Evolutionary conservation across 2,329 filamentous ascomycete species (phyloP).

Genomic region (Cadophora sp.): DNA sequence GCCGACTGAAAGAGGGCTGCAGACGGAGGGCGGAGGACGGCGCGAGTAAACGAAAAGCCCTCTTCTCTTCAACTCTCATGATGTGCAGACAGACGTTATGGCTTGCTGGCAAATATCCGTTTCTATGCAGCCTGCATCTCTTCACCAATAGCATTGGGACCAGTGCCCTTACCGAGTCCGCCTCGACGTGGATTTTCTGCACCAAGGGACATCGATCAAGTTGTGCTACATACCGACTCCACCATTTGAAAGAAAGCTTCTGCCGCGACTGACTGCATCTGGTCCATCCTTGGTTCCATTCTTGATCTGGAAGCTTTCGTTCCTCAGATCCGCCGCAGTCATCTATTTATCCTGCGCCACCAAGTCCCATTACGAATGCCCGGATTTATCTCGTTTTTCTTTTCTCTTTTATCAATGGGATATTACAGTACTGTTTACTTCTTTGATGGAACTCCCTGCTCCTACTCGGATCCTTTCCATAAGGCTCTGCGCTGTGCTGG

Average conservation of each 20-base stretch:
- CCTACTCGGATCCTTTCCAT: constrained; percentile 14
- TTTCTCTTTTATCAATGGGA: too few species aligned
- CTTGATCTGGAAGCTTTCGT: constrained; percentile 21
- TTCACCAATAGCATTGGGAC: constrained; percentile 31
- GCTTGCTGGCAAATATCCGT: constrained; percentile 17
- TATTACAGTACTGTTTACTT: too few species aligned
- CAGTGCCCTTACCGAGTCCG: constrained; percentile 23
- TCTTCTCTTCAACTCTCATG: constrained; percentile 1
- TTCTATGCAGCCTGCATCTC: constrained; percentile 3
- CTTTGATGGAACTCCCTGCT: neutral
- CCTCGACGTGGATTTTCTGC: constrained; percentile 20
- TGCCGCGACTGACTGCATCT: constrained; percentile 4
- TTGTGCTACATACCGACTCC: constrained; percentile 14
- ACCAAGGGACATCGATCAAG: constrained; percentile 21
- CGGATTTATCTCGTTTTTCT: neutral
- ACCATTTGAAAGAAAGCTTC: constrained; percentile 7
- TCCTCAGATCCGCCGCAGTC: constrained; percentile 7
- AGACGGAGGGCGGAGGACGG: constrained; percentile 7
- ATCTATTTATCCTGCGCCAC: neutral
- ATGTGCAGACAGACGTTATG: constrained; percentile 12
- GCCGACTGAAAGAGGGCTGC: neutral
- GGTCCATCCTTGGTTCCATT: neutral
- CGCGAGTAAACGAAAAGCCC: constrained; percentile 3
- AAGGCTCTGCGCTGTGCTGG: constrained; percentile 17
- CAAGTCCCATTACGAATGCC: neutral